phyloP scores from a whole-genome alignment of 1,284 basidiomycete genomes.

The Ustilago sp. region DNA sequence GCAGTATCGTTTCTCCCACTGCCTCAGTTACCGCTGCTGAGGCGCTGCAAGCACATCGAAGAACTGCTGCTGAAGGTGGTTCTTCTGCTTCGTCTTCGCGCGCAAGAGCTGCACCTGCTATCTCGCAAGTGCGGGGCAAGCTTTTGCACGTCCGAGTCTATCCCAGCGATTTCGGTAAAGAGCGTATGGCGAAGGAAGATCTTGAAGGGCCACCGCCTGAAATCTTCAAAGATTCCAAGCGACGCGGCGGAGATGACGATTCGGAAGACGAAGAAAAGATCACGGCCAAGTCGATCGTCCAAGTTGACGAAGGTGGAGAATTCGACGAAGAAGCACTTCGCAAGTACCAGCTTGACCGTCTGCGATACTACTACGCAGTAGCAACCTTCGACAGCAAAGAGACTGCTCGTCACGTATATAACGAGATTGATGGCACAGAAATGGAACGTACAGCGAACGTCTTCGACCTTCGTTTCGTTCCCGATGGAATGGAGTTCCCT shows the following conservation, averaged over 20 bases:
- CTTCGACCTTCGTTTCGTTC: conserved; percentile 80
- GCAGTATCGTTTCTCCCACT: conserved; percentile 78
- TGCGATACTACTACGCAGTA: conserved; percentile 96
- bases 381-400: conserved; percentile 86
- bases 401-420: conserved; percentile 83
- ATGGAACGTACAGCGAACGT: conserved; percentile 97
- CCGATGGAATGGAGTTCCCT: conserved; percentile 84
- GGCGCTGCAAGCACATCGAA: conserved; percentile 32
- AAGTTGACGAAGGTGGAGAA: conserved; percentile 68
- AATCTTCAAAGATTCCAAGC: conserved; percentile 74
- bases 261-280: conserved; percentile 72
- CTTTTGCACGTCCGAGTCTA: conserved; percentile 76
- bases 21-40: conserved; percentile 50
- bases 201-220: conserved; percentile 88
- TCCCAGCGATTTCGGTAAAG: conserved; percentile 92
- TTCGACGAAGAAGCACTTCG: conserved; percentile 86
- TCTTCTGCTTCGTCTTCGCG: conserved; percentile 21
- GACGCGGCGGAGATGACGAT: conserved; percentile 74
- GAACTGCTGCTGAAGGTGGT: conserved; percentile 13
- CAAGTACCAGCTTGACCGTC: conserved; percentile 91
- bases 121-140: conserved; percentile 52
- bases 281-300: conserved; percentile 68
- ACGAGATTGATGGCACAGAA: conserved; percentile 92
- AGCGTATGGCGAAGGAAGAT: conserved; percentile 87
- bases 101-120: conserved; percentile 37